These are phyloP conservation scores for Zymoseptoria passerinii DNA, from an alignment of 2,329 filamentous ascomycete species.

Conservation along the genomic window DNA sequence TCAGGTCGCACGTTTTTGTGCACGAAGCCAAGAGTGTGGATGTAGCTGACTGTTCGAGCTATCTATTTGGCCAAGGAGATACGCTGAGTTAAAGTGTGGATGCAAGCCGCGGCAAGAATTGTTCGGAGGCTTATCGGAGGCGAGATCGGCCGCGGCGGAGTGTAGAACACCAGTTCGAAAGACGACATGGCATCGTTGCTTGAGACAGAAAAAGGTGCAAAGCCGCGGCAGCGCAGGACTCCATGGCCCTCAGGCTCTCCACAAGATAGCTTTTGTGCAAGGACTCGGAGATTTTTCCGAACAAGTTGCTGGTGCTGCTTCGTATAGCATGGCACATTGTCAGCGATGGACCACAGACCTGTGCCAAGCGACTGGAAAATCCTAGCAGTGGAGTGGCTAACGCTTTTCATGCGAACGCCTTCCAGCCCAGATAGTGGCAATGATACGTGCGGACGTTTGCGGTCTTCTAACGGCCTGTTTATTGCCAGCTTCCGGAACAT, in stretches of 20 bases:
- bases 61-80: conserved; percentile 24
- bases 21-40: conserved; percentile 37
- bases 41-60: conserved; percentile 28
- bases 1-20: conserved; percentile 44
- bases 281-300: conserved; percentile 1
- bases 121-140: conserved; percentile 9
- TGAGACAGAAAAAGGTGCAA: background rate
- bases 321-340: background rate
- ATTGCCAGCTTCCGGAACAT: background rate
- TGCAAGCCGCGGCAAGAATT: background rate
- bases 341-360: background rate
- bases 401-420: background rate
- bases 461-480: background rate
- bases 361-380: background rate
- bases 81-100: conserved; percentile 24
- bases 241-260: background rate
- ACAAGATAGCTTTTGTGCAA: conserved; percentile 1
- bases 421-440: background rate
- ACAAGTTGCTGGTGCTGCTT: conserved; percentile 1
- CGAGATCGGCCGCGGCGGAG: background rate
- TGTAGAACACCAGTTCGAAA: background rate
- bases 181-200: background rate
- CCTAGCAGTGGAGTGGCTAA: background rate
- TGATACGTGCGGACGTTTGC: background rate
- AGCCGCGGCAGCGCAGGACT: background rate